Evolutionary conservation across 2,329 filamentous ascomycete species (phyloP).

Genomic region (Plenodomus biglobosus): DNA sequence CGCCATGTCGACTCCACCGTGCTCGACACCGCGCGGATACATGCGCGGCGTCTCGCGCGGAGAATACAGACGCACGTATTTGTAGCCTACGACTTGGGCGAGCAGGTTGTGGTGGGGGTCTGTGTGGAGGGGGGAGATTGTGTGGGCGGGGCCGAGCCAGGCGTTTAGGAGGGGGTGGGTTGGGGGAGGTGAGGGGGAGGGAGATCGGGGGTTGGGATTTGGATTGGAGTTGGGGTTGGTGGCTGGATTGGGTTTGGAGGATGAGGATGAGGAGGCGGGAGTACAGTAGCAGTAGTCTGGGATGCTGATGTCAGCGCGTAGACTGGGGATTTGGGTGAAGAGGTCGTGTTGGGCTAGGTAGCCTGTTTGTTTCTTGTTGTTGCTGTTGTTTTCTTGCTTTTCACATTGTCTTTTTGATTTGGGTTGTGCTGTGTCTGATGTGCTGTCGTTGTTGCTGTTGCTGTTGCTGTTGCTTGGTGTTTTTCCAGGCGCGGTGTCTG

Average conservation of each 20-base stretch:
- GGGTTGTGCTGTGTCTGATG: neutral
- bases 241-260: slow-evolving; percentile 47
- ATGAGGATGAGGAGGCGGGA: slow-evolving; percentile 9
- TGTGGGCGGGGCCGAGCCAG: slow-evolving; percentile 87
- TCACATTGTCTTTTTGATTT: no score
- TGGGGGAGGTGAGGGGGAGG: slow-evolving; percentile 53
- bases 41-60: slow-evolving; percentile 62
- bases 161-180: slow-evolving; percentile 80
- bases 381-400: neutral
- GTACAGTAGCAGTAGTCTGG: slow-evolving; percentile 83
- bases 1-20: slow-evolving; percentile 78
- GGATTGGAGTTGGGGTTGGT: slow-evolving; percentile 14
- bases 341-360: slow-evolving; percentile 94
- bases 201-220: slow-evolving; percentile 54
- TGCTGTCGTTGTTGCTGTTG: no score
- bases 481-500: neutral
- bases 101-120: slow-evolving; percentile 94
- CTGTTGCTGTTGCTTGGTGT: no score
- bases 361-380: slow-evolving; percentile 50
- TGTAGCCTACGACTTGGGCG: slow-evolving; percentile 82
- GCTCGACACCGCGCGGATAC: slow-evolving; percentile 63
- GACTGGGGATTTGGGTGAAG: slow-evolving; percentile 74
- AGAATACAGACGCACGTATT: slow-evolving; percentile 87
- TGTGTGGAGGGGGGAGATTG: slow-evolving; percentile 89
- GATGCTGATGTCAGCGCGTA: slow-evolving; percentile 73